These are phyloP conservation scores for Bromus sterilis DNA, from an alignment of 176 grass and related monocot genomes.

Conservation along the genomic window DNA sequence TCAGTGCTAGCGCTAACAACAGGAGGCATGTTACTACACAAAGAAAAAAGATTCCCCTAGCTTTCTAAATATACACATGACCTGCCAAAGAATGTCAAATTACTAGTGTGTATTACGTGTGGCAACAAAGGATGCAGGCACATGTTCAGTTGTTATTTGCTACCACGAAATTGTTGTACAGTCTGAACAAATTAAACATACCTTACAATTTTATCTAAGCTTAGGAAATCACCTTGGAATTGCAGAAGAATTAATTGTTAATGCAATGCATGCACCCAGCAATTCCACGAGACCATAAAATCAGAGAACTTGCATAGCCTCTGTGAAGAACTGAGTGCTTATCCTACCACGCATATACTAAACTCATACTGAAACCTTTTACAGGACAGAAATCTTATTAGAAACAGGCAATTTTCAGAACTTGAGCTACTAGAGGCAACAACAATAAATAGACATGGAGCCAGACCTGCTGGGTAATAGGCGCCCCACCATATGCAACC, in stretches of 20 bases:
- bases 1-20: background rate
- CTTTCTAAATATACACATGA: background rate
- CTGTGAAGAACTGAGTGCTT: background rate
- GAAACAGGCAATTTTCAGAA: background rate
- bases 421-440: background rate
- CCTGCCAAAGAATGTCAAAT: background rate
- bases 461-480: slow-evolving; percentile 71
- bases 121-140: background rate
- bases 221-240: background rate
- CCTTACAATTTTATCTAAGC: background rate
- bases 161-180: background rate
- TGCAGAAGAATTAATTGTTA: background rate
- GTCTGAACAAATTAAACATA: background rate
- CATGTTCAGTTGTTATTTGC: background rate
- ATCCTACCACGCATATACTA: background rate
- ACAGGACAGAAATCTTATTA: background rate
- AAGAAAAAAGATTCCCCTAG: background rate
- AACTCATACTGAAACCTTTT: background rate
- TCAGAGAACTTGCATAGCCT: background rate
- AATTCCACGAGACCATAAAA: background rate
- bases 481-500: slow-evolving; percentile 85
- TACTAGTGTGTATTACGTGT: too few species aligned
- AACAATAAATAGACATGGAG: background rate
- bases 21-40: background rate
- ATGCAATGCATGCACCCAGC: background rate